Conservation (phyloP, 192 early-diverging fungal genomes). For the Rhizophagus clarus region DNA sequence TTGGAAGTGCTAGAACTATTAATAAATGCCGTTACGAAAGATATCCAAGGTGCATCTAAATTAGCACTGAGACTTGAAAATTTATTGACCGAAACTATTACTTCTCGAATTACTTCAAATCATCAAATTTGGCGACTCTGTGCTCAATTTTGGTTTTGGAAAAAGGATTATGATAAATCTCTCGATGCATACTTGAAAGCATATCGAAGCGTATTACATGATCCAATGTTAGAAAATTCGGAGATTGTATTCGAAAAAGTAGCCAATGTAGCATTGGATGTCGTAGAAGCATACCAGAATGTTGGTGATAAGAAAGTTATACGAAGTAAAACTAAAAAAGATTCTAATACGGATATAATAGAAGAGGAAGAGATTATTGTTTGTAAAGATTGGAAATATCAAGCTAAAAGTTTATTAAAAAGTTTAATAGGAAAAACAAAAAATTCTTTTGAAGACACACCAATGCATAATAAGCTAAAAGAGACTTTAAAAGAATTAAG, state of each 20-base stretch:
- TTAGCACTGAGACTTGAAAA: constrained; percentile 58
- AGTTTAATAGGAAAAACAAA: constrained; percentile 83
- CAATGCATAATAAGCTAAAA: constrained; percentile 60
- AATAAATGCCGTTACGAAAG: constrained; percentile 63
- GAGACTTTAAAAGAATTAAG: constrained; percentile 65
- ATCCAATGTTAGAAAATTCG: constrained; percentile 75
- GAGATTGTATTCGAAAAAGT: constrained; percentile 70
- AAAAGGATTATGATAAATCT: constrained; percentile 60
- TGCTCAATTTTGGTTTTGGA: constrained; percentile 76
- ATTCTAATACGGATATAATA: constrained; percentile 36
- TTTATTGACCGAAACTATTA: constrained; percentile 72
- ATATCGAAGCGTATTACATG: constrained; percentile 78
- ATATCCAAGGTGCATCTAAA: constrained; percentile 54
- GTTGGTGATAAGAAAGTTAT: constrained; percentile 62
- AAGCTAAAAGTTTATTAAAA: constrained; percentile 79
- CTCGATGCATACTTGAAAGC: constrained; percentile 84
- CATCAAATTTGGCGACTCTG: constrained; percentile 76
- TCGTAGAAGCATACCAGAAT: constrained; percentile 78
- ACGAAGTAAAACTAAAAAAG: constrained; percentile 35
- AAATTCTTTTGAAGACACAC: constrained; percentile 68
- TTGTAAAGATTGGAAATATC: constrained; percentile 89
- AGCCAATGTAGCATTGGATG: constrained; percentile 68
- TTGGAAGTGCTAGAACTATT: constrained; percentile 76
- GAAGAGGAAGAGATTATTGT: constrained; percentile 52
- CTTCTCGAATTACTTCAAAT: constrained; percentile 71